Percentiles rank a stretch among this genome's conserved stretches.
Conservation (phyloP, 1,284 basidiomycete species). For the Apiotrichum sp. region DNA sequence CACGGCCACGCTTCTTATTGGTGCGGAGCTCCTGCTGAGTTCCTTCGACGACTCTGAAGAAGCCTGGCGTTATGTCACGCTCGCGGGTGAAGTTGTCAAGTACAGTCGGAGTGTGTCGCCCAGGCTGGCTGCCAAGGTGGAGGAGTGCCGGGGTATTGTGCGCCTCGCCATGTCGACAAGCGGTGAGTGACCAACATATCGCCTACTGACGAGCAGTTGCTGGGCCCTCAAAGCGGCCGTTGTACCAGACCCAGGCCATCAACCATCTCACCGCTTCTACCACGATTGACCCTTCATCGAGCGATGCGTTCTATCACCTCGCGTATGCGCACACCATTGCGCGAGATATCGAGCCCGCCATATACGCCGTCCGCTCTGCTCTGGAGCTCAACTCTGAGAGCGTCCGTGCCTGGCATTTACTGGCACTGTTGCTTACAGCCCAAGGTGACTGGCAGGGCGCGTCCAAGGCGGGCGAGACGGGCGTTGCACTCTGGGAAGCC, state of each 20-base stretch:
- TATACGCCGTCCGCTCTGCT: constrained; percentile 63
- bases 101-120: constrained; percentile 2
- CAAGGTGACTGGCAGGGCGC: constrained; percentile 77
- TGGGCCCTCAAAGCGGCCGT: constrained; percentile 58
- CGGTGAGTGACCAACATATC: constrained; percentile 17
- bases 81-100: constrained; percentile 40
- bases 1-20: constrained; percentile 65
- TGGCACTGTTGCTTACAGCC: constrained; percentile 74
- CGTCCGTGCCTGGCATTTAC: constrained; percentile 82
- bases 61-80: constrained; percentile 41
- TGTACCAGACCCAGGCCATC: constrained; percentile 58
- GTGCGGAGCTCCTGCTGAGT: constrained; percentile 64
- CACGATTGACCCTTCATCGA: constrained; percentile 55
- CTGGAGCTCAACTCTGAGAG: constrained; percentile 69
- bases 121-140: constrained; percentile 29
- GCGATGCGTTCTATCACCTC: constrained; percentile 66
- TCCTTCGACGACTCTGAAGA: constrained; percentile 41
- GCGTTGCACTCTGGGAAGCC: constrained; percentile 53
- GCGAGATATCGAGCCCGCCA: constrained; percentile 64
- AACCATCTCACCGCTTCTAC: constrained; percentile 56
- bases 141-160: constrained; percentile 44
- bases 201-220: constrained; percentile 51
- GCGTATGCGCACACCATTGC: constrained; percentile 67
- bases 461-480: constrained; percentile 66
- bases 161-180: constrained; percentile 41